phyloP scores from a whole-genome alignment of 495 filamentous ascomycete species.

The Penicillium diatomitis region DNA sequence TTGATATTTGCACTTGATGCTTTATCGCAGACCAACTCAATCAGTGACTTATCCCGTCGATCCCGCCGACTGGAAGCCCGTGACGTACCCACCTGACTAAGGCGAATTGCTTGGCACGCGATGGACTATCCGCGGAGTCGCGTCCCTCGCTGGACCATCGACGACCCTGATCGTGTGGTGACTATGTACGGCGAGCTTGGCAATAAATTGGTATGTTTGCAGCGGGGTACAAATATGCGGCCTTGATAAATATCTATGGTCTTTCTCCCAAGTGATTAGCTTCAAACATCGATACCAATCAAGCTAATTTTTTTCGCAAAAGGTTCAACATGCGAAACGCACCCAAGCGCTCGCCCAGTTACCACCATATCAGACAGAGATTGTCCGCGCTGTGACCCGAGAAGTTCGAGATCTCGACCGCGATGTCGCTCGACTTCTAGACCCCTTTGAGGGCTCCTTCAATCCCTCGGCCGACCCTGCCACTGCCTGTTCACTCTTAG shows the following conservation, averaged over 20 bases:
- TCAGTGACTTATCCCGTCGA: neutral
- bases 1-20: too few relatives aligned
- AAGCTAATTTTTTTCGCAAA: conserved; percentile 2
- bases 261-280: neutral
- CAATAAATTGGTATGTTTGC: conserved; percentile 61
- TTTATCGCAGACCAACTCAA: too few relatives aligned
- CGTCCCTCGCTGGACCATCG: conserved; percentile 9
- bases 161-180: conserved; percentile 14
- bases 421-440: conserved; percentile 71
- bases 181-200: conserved; percentile 88
- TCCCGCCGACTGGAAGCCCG: neutral
- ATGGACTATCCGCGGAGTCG: conserved; percentile 13
- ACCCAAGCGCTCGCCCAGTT: conserved; percentile 82
- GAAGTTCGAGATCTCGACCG: conserved; percentile 94
- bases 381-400: conserved; percentile 76
- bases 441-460: conserved; percentile 75
- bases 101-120: conserved; percentile 15
- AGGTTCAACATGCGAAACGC: conserved; percentile 97
- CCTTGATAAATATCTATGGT: too few relatives aligned
- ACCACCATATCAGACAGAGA: conserved; percentile 87
- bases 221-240: neutral
- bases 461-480: conserved; percentile 77
- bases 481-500: conserved; percentile 77
- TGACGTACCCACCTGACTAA: conserved; percentile 16
- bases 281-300: neutral